Evolutionary conservation across 2,329 filamentous ascomycete species (phyloP), one percentile per base, ranked within the genome.

Genomic region (Drechslera avenae): DNA sequence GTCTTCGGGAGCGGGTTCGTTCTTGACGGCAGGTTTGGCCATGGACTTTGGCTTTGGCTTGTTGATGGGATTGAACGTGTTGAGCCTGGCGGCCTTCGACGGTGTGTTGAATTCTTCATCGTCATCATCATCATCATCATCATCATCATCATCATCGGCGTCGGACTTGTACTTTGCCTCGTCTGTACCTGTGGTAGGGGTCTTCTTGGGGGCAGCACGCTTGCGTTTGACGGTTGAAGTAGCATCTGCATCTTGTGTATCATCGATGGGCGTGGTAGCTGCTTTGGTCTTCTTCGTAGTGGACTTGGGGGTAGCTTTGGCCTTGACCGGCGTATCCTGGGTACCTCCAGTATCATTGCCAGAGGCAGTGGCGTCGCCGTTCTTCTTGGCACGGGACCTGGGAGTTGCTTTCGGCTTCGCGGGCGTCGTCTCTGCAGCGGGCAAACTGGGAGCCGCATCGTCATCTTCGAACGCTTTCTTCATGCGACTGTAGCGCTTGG

Each of bases 401-500:
- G 51, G 46, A 2, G 54, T 48, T 5, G 23, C 18, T 14, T 46
- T 55, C 9, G 54, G 18, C 43, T 47, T 48, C 3, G 17, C 28
- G n/a, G 33, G 34, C 2, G 37, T 28, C 12, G n/a, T 28, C 9
- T 34, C 39, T 33, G 37, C 39, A 13, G 41, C 46, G 3, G 42
- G 32, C 17, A 39, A 30, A 5, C 35, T 14, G 3, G 60, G 56
- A 10, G 43, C 33, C 3, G 42, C 50, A 1, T 45, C 58, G 3
- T 59, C 62, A 1, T 52, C 50, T 35, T 72, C 67, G 16, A 67
- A 66, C 1, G 62, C 60, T 18, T 61, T 47, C 49, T 72, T 73
- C 47, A 73, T 62, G 12, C 71, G 64, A 0, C 59, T 62, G 32
- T 65, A 73, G 12, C 69, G 69, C 61, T 73, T 73, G 0, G 59